Evolutionary conservation across 2,329 filamentous ascomycete genomes (phyloP).

Genomic region (Sporothrix dimorphospora): DNA sequence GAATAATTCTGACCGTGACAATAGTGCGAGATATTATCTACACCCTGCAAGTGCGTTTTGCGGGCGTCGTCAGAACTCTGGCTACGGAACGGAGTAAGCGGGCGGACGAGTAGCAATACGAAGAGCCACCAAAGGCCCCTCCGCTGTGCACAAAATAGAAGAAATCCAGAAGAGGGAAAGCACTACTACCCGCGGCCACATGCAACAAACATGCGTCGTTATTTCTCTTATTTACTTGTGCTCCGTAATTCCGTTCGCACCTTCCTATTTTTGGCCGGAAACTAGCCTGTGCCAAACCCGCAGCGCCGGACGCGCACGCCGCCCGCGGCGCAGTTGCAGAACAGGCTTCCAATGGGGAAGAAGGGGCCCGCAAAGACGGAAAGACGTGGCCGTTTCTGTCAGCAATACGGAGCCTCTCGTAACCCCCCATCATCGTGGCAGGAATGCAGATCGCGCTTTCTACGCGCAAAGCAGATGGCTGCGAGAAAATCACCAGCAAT

Average conservation of each 20-base stretch:
- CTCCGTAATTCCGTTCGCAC: neutral
- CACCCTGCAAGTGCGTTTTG: slow-evolving; percentile 3
- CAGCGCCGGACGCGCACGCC: slow-evolving; percentile 8
- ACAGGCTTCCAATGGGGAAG: neutral
- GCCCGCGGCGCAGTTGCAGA: neutral
- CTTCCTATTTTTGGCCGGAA: slow-evolving; percentile 16
- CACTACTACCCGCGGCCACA: neutral
- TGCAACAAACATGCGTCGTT: slow-evolving; percentile 4
- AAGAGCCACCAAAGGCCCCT: too few species aligned
- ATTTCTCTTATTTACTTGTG: neutral
- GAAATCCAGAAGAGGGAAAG: slow-evolving; percentile 6
- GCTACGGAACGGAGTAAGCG: too few species aligned
- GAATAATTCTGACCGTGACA: neutral
- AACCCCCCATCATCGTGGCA: neutral
- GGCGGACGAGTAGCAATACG: neutral
- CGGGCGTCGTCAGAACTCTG: too few species aligned
- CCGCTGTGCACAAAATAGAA: slow-evolving; percentile 16
- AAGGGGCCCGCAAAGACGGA: neutral
- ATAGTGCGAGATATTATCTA: neutral
- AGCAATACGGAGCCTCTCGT: slow-evolving; percentile 3
- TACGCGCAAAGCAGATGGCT: slow-evolving; percentile 4
- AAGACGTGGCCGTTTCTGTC: neutral
- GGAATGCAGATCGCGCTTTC: slow-evolving; percentile 25
- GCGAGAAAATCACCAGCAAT: neutral
- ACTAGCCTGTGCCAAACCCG: neutral